These are phyloP conservation scores for Boletus barrowsii DNA, from an alignment of 768 basidiomycete species.

Conservation along the genomic window DNA sequence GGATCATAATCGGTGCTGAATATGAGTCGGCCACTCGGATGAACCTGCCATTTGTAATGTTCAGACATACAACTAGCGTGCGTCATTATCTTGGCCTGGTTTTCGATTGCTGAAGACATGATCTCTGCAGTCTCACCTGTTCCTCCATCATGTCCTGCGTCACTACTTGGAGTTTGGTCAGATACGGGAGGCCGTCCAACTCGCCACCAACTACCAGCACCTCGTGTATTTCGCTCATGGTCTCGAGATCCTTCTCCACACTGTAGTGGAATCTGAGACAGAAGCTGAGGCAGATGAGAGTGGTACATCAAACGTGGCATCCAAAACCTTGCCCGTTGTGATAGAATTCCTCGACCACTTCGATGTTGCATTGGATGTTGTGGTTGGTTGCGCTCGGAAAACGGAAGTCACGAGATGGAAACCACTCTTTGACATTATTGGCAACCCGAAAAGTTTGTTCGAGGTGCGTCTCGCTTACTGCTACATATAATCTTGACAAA, in stretches of 20 bases:
- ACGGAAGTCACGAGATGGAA: constrained; percentile 92
- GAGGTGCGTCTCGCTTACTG: constrained; percentile 53
- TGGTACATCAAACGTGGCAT: constrained; percentile 16
- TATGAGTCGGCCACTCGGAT: constrained; percentile 75
- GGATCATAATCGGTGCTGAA: constrained; percentile 95
- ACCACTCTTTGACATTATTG: constrained; percentile 84
- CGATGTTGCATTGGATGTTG: constrained; percentile 85
- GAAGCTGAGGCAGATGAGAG: constrained; percentile 31
- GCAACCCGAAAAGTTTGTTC: constrained; percentile 86
- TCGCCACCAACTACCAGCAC: constrained; percentile 82
- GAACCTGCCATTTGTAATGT: constrained; percentile 85
- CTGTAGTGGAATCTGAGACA: constrained; percentile 84
- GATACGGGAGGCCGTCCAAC: constrained; percentile 74
- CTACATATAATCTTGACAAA: not conserved
- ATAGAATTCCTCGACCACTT: constrained; percentile 95
- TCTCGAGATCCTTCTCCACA: constrained; percentile 91
- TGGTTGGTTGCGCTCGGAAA: constrained; percentile 94
- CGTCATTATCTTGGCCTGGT: constrained; percentile 28
- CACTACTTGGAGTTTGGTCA: constrained; percentile 68
- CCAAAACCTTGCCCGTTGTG: constrained; percentile 54
- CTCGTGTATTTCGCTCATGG: constrained; percentile 93
- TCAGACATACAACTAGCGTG: constrained; percentile 88
- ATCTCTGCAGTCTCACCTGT: constrained; percentile 77
- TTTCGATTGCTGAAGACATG: not conserved
- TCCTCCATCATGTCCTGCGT: constrained; percentile 86